A percentile compares a stretch with the other conserved stretches of the same genome.
phyloP scores from a whole-genome alignment of 306 rosid genomes.

The Dalbergia cochinchinensis region DNA sequence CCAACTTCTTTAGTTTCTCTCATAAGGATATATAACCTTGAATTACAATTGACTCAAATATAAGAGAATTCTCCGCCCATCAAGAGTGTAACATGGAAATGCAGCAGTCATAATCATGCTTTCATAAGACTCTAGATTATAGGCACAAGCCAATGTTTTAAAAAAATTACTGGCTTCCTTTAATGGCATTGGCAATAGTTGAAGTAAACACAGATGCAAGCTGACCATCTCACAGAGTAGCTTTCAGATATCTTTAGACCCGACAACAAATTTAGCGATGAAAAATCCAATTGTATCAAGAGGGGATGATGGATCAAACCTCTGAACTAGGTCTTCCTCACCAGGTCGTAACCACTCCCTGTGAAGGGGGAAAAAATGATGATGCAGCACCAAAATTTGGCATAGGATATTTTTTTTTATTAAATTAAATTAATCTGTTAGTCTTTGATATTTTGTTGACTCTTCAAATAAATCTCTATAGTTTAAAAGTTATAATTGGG shows the following conservation, averaged over 20 bases:
- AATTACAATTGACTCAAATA: constrained; percentile 20
- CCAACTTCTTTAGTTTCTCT: background rate
- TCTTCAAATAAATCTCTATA: too few relatives aligned
- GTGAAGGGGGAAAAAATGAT: constrained; percentile 30
- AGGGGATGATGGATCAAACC: constrained; percentile 88
- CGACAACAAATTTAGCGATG: constrained; percentile 86
- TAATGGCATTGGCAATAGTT: background rate
- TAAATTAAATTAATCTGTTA: background rate
- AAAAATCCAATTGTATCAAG: constrained; percentile 94
- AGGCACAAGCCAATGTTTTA: constrained; percentile 31
- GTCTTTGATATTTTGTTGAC: background rate
- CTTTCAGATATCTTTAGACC: constrained; percentile 60
- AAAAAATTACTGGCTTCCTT: constrained; percentile 44
- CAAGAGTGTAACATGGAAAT: constrained; percentile 5
- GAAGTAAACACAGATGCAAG: constrained; percentile 22
- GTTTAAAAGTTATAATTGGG: background rate
- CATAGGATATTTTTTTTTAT: background rate
- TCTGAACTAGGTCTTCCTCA: constrained; percentile 94
- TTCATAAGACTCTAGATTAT: constrained; percentile 17
- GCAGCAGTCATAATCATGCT: constrained; percentile 12
- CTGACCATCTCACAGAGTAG: constrained; percentile 26
- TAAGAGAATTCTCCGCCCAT: background rate
- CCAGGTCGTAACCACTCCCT: constrained; percentile 94
- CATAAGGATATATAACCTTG: background rate
- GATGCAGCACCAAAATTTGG: constrained; percentile 12